Evolutionary conservation across 257 asterid species (phyloP).

Genomic region (Leonotis leonurus): DNA sequence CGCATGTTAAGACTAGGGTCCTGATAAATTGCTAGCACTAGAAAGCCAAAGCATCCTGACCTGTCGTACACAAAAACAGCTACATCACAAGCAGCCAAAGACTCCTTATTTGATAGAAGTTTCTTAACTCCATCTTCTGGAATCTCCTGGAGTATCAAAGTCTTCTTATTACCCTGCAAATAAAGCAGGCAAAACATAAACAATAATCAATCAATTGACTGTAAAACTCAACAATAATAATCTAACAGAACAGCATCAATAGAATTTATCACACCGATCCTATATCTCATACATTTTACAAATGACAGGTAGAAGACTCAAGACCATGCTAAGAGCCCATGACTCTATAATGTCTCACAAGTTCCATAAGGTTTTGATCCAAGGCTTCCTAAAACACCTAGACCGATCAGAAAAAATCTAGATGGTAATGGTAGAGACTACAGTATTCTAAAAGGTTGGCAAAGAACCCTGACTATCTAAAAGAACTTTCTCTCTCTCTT

Average conservation of each 20-base stretch:
- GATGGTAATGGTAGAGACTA: background rate
- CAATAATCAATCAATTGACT: background rate
- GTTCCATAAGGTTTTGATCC: background rate
- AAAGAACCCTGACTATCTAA: no score
- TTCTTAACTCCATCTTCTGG: conserved; percentile 74
- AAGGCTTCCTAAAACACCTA: background rate
- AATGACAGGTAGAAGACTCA: background rate
- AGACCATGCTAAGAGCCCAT: background rate
- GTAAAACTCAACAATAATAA: no score
- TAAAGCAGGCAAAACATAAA: background rate
- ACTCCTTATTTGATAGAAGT: conserved; percentile 57
- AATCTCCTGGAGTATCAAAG: conserved; percentile 80
- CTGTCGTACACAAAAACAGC: conserved; percentile 92
- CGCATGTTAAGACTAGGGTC: background rate
- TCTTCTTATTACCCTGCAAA: conserved; percentile 70
- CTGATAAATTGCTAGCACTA: background rate
- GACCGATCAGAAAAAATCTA: background rate
- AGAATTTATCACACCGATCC: no score
- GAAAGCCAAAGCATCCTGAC: conserved; percentile 31
- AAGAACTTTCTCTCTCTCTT: no score
- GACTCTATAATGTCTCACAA: background rate
- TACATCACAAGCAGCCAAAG: conserved; percentile 75
- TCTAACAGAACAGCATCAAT: no score
- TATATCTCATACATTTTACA: no score
- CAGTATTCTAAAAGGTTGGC: background rate